Conservation (phyloP, 2,329 filamentous ascomycete genomes). For the Xylaria sp. region DNA sequence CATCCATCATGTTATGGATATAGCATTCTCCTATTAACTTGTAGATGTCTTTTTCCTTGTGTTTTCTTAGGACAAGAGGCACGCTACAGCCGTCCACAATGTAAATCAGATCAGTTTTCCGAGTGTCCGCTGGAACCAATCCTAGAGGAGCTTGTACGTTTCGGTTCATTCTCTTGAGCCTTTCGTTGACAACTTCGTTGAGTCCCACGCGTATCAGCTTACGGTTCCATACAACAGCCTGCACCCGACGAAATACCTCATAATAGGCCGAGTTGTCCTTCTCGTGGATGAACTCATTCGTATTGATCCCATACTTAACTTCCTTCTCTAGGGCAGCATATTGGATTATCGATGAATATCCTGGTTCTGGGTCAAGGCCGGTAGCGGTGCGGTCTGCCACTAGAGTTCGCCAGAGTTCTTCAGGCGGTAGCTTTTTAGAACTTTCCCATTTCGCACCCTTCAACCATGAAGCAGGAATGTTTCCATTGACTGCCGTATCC, state of each 20-base stretch:
- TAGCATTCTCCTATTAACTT: slow-evolving; percentile 16
- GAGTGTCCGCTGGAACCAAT: background rate
- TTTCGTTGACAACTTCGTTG: no score
- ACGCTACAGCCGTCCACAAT: slow-evolving; percentile 19
- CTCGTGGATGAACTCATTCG: slow-evolving; percentile 26
- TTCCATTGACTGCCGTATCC: slow-evolving; percentile 2
- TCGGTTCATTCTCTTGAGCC: no score
- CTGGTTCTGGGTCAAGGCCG: slow-evolving; percentile 2
- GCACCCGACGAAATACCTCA: slow-evolving; percentile 29
- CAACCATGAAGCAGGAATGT: slow-evolving; percentile 26
- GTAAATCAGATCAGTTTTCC: background rate
- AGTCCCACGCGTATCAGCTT: slow-evolving; percentile 16
- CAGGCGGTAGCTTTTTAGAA: background rate
- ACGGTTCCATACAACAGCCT: slow-evolving; percentile 32
- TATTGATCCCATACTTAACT: slow-evolving; percentile 19
- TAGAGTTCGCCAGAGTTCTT: slow-evolving; percentile 30
- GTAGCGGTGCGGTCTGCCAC: slow-evolving; percentile 27
- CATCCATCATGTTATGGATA: slow-evolving; percentile 19
- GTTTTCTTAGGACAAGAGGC: slow-evolving; percentile 13
- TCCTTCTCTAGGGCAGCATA: slow-evolving; percentile 18
- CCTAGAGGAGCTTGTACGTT: slow-evolving; percentile 5
- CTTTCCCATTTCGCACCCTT: slow-evolving; percentile 13
- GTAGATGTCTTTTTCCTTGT: background rate
- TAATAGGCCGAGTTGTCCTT: slow-evolving; percentile 18
- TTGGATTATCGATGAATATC: slow-evolving; percentile 10